Evolutionary conservation across 1,284 basidiomycete species (phyloP).

Genomic region (Cutaneotrichosporon dermatis): DNA sequence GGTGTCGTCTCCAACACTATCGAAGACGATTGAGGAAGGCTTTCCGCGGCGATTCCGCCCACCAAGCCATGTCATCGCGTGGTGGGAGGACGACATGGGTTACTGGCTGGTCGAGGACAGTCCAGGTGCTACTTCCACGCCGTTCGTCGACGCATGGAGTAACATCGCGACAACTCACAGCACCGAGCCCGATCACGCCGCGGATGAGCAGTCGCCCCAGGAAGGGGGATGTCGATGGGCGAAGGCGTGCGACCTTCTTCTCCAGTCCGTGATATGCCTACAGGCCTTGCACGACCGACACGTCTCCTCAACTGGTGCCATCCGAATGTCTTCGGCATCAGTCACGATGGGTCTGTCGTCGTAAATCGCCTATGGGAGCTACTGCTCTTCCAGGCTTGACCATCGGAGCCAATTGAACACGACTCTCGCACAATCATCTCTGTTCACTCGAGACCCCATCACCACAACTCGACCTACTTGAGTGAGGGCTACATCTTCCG

Average conservation of each 20-base stretch:
- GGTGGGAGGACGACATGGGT: conserved; percentile 37
- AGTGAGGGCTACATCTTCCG: conserved; percentile 27
- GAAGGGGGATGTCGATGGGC: conserved; percentile 13
- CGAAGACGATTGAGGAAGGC: background rate
- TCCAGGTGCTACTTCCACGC: background rate
- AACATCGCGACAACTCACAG: conserved; percentile 5
- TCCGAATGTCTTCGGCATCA: conserved; percentile 26
- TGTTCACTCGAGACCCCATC: conserved; percentile 25
- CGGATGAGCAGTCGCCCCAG: background rate
- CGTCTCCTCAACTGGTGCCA: conserved; percentile 31
- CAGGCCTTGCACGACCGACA: conserved; percentile 29
- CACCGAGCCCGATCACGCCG: too few relatives aligned
- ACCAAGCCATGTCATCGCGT: conserved; percentile 19
- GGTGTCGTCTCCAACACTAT: background rate
- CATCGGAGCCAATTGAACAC: conserved; percentile 10
- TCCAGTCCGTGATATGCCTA: conserved; percentile 20
- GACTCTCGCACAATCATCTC: conserved; percentile 8
- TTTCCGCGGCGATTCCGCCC: conserved; percentile 11
- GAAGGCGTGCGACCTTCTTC: conserved; percentile 24
- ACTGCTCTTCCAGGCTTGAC: conserved; percentile 22
- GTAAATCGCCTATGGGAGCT: conserved; percentile 17
- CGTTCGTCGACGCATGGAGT: conserved; percentile 18
- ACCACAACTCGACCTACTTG: conserved; percentile 15
- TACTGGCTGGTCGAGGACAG: conserved; percentile 27
- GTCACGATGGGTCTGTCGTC: conserved; percentile 5